Conservation (phyloP, 345 rosid species). For the Aurinia saxatilis region DNA sequence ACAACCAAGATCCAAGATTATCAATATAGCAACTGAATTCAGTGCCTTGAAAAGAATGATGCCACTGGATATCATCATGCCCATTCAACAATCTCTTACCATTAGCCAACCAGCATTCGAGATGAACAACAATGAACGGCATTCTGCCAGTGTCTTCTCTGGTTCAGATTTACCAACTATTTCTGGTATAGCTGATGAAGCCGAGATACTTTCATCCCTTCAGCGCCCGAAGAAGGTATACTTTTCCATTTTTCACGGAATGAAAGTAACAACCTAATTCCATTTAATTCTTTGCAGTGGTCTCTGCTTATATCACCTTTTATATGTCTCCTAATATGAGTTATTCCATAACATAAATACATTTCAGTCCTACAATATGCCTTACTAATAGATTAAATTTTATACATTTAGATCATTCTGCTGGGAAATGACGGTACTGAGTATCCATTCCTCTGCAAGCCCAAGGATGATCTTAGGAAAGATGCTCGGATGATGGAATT, state of each 20-base stretch:
- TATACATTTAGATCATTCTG: slow-evolving; percentile 57
- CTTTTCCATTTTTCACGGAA: background rate
- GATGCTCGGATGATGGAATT: slow-evolving; percentile 99
- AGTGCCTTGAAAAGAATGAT: slow-evolving; percentile 97
- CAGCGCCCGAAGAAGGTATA: slow-evolving; percentile 89
- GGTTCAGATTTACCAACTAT: slow-evolving; percentile 80
- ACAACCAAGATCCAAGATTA: slow-evolving; percentile 65
- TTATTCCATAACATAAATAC: background rate
- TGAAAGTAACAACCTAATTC: background rate
- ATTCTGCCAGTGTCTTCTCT: slow-evolving; percentile 62
- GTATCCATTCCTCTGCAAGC: slow-evolving; percentile 95
- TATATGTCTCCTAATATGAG: background rate
- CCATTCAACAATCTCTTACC: slow-evolving; percentile 88
- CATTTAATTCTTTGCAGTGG: background rate
- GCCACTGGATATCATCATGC: slow-evolving; percentile 91
- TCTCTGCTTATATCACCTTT: slow-evolving; percentile 2
- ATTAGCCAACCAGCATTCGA: slow-evolving; percentile 67
- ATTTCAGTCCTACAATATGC: background rate
- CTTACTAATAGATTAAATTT: slow-evolving; percentile 5
- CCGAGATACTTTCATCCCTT: slow-evolving; percentile 96
- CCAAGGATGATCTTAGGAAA: slow-evolving; percentile 96
- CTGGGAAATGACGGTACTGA: slow-evolving; percentile 92
- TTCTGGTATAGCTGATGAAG: slow-evolving; percentile 85
- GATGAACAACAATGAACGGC: slow-evolving; percentile 36
- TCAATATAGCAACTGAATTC: slow-evolving; percentile 88